Evolutionary conservation across 2,329 filamentous ascomycete species (phyloP).

Genomic region (Amylocarpus encephaloides): DNA sequence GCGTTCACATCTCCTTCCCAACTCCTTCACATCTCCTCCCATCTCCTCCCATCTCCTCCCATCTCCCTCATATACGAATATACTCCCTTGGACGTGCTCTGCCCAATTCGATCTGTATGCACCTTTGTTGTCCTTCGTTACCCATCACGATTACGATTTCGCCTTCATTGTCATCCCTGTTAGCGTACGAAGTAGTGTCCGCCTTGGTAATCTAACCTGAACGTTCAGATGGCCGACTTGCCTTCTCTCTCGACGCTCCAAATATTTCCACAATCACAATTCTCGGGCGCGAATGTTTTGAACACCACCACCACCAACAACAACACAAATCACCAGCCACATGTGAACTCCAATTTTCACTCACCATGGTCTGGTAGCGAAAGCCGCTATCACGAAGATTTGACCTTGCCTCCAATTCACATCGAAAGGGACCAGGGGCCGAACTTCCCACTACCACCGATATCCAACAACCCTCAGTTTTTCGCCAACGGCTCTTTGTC

Average conservation of each 20-base stretch:
- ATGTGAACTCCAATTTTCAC: neutral
- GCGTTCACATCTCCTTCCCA: neutral
- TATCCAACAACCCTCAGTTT: neutral
- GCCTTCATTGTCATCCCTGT: no score
- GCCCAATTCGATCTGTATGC: no score
- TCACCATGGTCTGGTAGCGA: neutral
- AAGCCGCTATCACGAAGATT: conserved; percentile 5
- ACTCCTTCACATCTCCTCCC: neutral
- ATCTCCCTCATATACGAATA: no score
- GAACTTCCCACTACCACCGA: conserved; percentile 4
- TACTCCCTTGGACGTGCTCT: no score
- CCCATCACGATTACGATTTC: no score
- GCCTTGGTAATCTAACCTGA: neutral
- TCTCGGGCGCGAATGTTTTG: neutral
- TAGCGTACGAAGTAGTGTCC: no score
- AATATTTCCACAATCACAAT: neutral
- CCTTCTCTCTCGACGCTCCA: neutral
- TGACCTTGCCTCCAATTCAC: conserved; percentile 21
- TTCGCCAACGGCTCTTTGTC: neutral
- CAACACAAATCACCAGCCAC: no score
- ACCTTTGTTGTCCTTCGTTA: no score
- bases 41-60: no score
- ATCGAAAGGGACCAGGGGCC: conserved; percentile 6
- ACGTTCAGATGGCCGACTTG: neutral
- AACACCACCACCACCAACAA: no score